phyloP scores from a whole-genome alignment of 1,284 basidiomycete genomes.

The Ceratobasidium sp. region DNA sequence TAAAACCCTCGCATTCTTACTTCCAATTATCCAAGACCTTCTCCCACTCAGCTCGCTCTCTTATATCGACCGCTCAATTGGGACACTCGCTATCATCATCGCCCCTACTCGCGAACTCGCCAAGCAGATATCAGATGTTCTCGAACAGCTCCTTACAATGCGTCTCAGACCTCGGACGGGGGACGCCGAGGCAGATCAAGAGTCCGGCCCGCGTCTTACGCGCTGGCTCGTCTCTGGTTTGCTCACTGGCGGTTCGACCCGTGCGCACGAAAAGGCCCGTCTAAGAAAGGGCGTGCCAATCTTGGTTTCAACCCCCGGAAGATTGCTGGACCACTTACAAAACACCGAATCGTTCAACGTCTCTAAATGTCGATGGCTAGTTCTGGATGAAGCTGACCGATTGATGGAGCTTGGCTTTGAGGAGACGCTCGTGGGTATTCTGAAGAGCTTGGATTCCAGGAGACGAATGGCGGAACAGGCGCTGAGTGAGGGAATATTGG shows the following conservation, averaged over 20 bases:
- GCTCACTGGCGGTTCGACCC: slow-evolving; percentile 83
- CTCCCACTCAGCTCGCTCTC: slow-evolving; percentile 89
- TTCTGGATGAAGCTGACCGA: slow-evolving; percentile 97
- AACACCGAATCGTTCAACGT: slow-evolving; percentile 92
- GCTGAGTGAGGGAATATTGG: slow-evolving; percentile 74
- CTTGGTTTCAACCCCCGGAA: slow-evolving; percentile 78
- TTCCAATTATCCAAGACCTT: slow-evolving; percentile 96
- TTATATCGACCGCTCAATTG: slow-evolving; percentile 88
- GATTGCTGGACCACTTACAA: slow-evolving; percentile 81
- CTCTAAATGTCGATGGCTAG: slow-evolving; percentile 94
- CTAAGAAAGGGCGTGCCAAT: slow-evolving; percentile 81
- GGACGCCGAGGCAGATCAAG: slow-evolving; percentile 59
- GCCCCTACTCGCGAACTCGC: slow-evolving; percentile 96
- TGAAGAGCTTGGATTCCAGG: slow-evolving; percentile 87
- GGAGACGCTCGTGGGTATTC: slow-evolving; percentile 81
- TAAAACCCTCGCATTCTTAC: slow-evolving; percentile 94
- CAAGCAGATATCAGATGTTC: slow-evolving; percentile 88
- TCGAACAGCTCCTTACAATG: slow-evolving; percentile 76
- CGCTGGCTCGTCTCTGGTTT: slow-evolving; percentile 96
- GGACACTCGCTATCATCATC: slow-evolving; percentile 95
- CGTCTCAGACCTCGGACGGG: slow-evolving; percentile 76
- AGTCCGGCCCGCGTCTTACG: slow-evolving; percentile 69
- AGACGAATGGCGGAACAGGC: slow-evolving; percentile 80
- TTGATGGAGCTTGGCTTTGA: slow-evolving; percentile 80
- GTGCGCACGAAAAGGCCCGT: slow-evolving; percentile 80